Evolutionary conservation across 805 yeast genomes (phyloP).

Genomic region (Zygoascus bituminiphila): DNA sequence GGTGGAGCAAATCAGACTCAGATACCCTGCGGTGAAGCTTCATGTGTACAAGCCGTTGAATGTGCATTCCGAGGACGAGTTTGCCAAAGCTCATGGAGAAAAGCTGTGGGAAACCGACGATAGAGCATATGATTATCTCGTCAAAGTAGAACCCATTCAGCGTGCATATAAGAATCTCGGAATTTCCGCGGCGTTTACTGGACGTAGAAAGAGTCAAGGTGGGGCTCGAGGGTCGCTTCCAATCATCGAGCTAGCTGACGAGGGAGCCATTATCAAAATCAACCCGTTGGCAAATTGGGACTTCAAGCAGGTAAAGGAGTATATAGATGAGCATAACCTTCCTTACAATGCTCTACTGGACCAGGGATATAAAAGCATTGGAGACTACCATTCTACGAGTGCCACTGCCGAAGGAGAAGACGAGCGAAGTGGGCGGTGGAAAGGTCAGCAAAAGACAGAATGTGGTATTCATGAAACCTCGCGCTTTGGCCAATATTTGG

Average conservation of each 20-base stretch:
- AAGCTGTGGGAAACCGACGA: slow-evolving; percentile 80
- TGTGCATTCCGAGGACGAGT: slow-evolving; percentile 50
- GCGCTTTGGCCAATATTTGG: slow-evolving; percentile 51
- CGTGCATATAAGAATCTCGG: slow-evolving; percentile 68
- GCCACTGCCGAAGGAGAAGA: slow-evolving; percentile 91
- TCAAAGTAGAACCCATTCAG: slow-evolving; percentile 86
- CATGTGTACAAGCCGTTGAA: slow-evolving; percentile 63
- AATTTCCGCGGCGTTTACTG: slow-evolving; percentile 84
- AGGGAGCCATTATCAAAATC: slow-evolving; percentile 63
- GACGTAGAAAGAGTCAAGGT: slow-evolving; percentile 86
- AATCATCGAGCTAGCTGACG: slow-evolving; percentile 65
- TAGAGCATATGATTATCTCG: slow-evolving; percentile 70
- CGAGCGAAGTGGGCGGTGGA: slow-evolving; percentile 96
- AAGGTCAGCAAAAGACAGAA: slow-evolving; percentile 84
- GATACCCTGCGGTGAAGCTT: slow-evolving; percentile 48
- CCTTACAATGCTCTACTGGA: slow-evolving; percentile 83
- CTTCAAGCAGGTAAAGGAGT: slow-evolving; percentile 59
- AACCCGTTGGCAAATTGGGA: slow-evolving; percentile 85
- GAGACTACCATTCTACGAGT: slow-evolving; percentile 90
- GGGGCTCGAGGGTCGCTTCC: slow-evolving; percentile 66
- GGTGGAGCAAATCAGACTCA: slow-evolving; percentile 46
- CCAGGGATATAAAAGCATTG: slow-evolving; percentile 82
- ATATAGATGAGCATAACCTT: slow-evolving; percentile 61
- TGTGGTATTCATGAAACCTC: slow-evolving; percentile 89
- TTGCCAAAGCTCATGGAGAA: slow-evolving; percentile 61